phyloP scores from a whole-genome alignment of 179 eudicot species.

The Patellifolia procumbens region DNA sequence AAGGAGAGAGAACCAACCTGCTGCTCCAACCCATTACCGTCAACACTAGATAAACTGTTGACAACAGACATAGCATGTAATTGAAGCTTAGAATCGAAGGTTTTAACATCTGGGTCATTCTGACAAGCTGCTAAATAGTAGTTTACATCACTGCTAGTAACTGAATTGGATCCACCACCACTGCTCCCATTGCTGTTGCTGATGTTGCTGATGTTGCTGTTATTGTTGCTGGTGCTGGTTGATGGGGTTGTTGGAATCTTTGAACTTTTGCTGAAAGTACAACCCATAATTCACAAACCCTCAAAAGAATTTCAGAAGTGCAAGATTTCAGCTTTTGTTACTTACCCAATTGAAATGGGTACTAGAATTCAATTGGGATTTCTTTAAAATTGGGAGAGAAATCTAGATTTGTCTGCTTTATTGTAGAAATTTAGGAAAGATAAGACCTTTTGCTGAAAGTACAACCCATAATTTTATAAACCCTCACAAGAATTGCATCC shows the following conservation, averaged over 20 bases:
- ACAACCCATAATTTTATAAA: slow-evolving; percentile 33
- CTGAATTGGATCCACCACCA: slow-evolving; percentile 27
- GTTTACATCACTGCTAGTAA: slow-evolving; percentile 28
- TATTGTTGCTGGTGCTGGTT: slow-evolving; percentile 3
- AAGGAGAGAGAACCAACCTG: slow-evolving; percentile 43
- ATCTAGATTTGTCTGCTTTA: background rate
- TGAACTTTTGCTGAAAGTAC: slow-evolving; percentile 35
- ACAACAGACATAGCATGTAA: slow-evolving; percentile 28
- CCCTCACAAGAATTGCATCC: slow-evolving; percentile 15
- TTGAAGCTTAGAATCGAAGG: slow-evolving; percentile 34
- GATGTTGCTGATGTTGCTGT: background rate
- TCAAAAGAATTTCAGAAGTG: background rate
- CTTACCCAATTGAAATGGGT: background rate
- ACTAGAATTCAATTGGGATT: background rate
- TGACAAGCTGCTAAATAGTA: slow-evolving; percentile 38
- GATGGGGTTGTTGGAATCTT: slow-evolving; percentile 26
- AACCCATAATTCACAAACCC: slow-evolving; percentile 33
- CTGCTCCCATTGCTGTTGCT: slow-evolving; percentile 5
- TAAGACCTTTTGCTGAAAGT: slow-evolving; percentile 36
- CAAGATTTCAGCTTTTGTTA: slow-evolving; percentile 1
- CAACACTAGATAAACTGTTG: slow-evolving; percentile 8
- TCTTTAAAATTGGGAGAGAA: background rate
- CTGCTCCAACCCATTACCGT: slow-evolving; percentile 16
- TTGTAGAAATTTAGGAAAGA: background rate
- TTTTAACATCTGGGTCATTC: slow-evolving; percentile 35